These are phyloP conservation scores for Ceratocystis lukuohia DNA, from an alignment of 2,329 filamentous ascomycete species.

Conservation along the genomic window DNA sequence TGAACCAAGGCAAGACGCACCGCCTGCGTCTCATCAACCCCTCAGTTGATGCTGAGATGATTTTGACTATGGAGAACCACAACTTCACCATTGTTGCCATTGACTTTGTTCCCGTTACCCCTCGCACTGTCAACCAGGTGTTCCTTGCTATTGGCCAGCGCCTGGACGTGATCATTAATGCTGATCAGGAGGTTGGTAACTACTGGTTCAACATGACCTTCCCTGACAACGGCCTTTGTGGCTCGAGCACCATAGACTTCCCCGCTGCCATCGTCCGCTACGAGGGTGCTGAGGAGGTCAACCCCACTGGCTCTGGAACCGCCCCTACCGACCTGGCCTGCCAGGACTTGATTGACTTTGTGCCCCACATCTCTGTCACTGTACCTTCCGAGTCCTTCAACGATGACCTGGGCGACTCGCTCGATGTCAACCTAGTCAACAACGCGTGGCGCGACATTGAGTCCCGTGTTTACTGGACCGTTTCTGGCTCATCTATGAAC, in stretches of 20 bases:
- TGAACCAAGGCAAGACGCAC: slow-evolving; percentile 40
- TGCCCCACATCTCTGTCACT: slow-evolving; percentile 24
- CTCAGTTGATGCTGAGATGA: slow-evolving; percentile 36
- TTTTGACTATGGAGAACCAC: slow-evolving; percentile 48
- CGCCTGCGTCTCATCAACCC: slow-evolving; percentile 48
- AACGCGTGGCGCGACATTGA: slow-evolving; percentile 20
- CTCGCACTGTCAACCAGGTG: slow-evolving; percentile 48
- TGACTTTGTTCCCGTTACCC: slow-evolving; percentile 49
- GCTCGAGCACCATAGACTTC: slow-evolving; percentile 22
- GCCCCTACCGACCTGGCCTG: slow-evolving; percentile 22
- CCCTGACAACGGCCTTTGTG: slow-evolving; percentile 25
- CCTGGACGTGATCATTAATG: slow-evolving; percentile 29
- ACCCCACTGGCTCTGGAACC: slow-evolving; percentile 26
- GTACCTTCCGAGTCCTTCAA: slow-evolving; percentile 24
- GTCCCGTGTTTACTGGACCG: slow-evolving; percentile 26
- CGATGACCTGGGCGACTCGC: slow-evolving; percentile 21
- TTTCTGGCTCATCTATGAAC: slow-evolving; percentile 27
- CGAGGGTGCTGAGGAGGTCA: slow-evolving; percentile 24
- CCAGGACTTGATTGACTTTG: slow-evolving; percentile 21
- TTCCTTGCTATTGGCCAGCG: slow-evolving; percentile 46
- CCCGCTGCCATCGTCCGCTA: slow-evolving; percentile 32
- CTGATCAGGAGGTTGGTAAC: slow-evolving; percentile 23
- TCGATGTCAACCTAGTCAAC: slow-evolving; percentile 23
- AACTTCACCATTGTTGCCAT: slow-evolving; percentile 49
- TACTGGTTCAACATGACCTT: slow-evolving; percentile 30